Evolutionary conservation across 768 basidiomycete genomes (phyloP).

Genomic region (Fibroporia radiculosa): DNA sequence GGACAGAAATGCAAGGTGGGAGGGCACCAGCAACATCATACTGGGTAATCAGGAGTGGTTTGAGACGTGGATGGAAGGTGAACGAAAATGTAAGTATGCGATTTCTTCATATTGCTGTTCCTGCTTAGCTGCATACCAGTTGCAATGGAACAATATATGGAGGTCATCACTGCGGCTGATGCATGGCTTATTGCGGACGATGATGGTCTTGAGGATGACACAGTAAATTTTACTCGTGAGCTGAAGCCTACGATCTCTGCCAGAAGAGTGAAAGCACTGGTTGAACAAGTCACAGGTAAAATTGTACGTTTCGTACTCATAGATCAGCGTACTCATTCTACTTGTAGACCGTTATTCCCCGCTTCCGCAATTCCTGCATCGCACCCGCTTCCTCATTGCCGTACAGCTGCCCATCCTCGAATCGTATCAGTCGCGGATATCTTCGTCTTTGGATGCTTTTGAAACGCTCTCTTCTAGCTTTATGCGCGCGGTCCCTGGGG

Average conservation of each 20-base stretch:
- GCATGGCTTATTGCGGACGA: constrained; percentile 84
- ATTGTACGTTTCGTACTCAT: not conserved
- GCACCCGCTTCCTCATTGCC: constrained; percentile 73
- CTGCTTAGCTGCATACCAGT: constrained; percentile 39
- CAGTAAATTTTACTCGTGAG: constrained; percentile 28
- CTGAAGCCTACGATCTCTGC: constrained; percentile 77
- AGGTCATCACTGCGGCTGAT: constrained; percentile 70
- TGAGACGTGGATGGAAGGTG: constrained; percentile 81
- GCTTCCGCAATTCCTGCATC: constrained; percentile 69
- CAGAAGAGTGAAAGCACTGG: constrained; percentile 70
- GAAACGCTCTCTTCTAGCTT: constrained; percentile 86
- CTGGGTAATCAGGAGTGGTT: constrained; percentile 87
- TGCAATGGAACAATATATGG: constrained; percentile 78
- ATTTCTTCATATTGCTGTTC: not conserved
- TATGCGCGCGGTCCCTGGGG: constrained; percentile 88
- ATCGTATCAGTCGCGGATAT: constrained; percentile 69
- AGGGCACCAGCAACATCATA: constrained; percentile 76
- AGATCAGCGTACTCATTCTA: too few relatives aligned
- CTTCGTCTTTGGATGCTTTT: constrained; percentile 85
- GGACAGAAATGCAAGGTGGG: too few relatives aligned
- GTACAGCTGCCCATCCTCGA: constrained; percentile 84
- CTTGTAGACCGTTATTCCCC: constrained; percentile 81
- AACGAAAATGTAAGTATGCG: constrained; percentile 67
- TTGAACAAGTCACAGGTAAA: constrained; percentile 88
- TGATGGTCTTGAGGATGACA: constrained; percentile 38